Evolutionary conservation across 2,329 filamentous ascomycete species (phyloP), one percentile per base, ranked within the genome.

Genomic region (Xylaria sp.): DNA sequence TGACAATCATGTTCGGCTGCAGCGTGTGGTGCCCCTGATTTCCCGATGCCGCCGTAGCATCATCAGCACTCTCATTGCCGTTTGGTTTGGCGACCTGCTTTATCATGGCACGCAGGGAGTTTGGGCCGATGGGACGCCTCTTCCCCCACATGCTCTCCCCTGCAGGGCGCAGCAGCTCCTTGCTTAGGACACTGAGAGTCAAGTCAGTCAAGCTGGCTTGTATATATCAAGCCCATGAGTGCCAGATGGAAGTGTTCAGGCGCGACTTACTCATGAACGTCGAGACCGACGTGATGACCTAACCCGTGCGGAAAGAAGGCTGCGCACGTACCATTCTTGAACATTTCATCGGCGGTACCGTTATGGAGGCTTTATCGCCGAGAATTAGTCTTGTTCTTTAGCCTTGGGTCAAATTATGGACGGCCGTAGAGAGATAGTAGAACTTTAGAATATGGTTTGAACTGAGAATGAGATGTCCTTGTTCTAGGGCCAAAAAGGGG

Each of bases 301-400:
- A 89, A 80, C 0, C 89, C 89, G 72, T 91, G 89, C 1, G 89
- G 89, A 79, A 91, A 91, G 78, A 92, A 92, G 8, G 88, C 88
- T 1, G 83, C 81, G 0, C 88, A 83, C 2, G 86, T 88, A 25
- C 88, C 87, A 8, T 82, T 81, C 39, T 79, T 79, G 59, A 84
- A 82, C 9, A 90, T 81, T 64, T 91, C 84, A 54, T 88, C 80
- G 43, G 81, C 84, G 0, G 83, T 83, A 8, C 88, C 90, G 64
- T 91, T 90, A 54, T 85, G 84, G 8, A 97, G 80, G 51, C 69
- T 71, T 56, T 13, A 23, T 36, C 18, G 13, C 1, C 13, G 7
- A 31, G 10, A 25, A 20, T 69, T n/a, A 71, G 67, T 28, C 3
- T 36, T 36, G 9, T 41, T 57, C 5, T 8, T 18, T 20, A 4